A percentile compares a stretch with the other conserved stretches of the same genome.
These are phyloP conservation scores for Neospora caninum DNA, from an alignment of 169 alveolate genomes.

Conservation along the genomic window DNA sequence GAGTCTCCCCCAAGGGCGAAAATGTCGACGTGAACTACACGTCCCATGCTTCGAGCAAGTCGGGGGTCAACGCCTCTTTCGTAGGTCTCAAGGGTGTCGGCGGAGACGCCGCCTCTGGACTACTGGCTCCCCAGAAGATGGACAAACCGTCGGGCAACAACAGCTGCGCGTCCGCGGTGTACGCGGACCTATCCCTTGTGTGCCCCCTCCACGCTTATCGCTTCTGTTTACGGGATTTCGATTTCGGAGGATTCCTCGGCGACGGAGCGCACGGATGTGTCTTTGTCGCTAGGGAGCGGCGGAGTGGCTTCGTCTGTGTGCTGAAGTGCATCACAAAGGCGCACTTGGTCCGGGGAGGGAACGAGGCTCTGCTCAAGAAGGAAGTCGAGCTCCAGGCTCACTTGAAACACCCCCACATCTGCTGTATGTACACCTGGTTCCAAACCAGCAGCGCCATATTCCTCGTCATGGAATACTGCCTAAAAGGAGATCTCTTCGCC, in stretches of 20 bases:
- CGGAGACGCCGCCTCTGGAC: neutral
- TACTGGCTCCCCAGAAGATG: neutral
- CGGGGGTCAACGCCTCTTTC: too few relatives aligned
- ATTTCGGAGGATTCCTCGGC: constrained; percentile 70
- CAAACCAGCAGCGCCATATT: constrained; percentile 81
- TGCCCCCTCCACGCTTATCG: constrained; percentile 62
- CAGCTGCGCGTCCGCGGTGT: constrained; percentile 20
- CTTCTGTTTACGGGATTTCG: constrained; percentile 46
- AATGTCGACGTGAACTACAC: too few relatives aligned
- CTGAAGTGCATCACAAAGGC: constrained; percentile 80
- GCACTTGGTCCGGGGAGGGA: constrained; percentile 26
- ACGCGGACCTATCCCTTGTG: constrained; percentile 44
- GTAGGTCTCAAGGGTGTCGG: too few relatives aligned
- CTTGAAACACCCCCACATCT: constrained; percentile 86
- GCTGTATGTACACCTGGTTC: constrained; percentile 85
- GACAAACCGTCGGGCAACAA: neutral
- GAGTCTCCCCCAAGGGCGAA: too few relatives aligned
- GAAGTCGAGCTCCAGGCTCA: constrained; percentile 91
- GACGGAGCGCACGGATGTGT: constrained; percentile 92
- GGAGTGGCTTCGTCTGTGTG: constrained; percentile 88
- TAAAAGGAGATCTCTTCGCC: constrained; percentile 81
- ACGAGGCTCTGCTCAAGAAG: constrained; percentile 83
- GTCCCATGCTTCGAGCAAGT: too few relatives aligned
- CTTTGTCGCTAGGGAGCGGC: constrained; percentile 86
- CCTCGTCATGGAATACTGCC: constrained; percentile 86